A percentile compares a stretch with the other conserved stretches of the same genome.
phyloP scores from a whole-genome alignment of 208 protist genomes.

The Trichomonas tenax region DNA sequence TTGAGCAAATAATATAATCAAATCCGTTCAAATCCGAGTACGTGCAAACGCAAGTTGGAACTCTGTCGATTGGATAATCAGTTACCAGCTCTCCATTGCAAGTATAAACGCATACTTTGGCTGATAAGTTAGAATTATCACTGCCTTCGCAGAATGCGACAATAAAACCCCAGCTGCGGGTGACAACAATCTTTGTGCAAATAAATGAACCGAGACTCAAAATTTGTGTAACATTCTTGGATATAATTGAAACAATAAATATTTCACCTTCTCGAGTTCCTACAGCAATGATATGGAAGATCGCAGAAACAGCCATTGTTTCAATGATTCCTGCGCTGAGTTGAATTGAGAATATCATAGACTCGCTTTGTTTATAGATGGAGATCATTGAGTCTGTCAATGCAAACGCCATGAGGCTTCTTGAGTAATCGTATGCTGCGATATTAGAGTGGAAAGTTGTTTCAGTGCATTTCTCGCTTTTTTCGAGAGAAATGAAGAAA shows the following conservation, averaged over 20 bases:
- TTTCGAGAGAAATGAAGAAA: not conserved
- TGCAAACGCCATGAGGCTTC: not conserved
- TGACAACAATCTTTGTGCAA: not conserved
- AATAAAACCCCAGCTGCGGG: not conserved
- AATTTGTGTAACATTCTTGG: not conserved
- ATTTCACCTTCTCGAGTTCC: not conserved
- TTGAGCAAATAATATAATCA: not conserved
- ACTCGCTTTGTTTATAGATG: not conserved
- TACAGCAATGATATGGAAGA: not conserved
- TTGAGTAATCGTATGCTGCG: not conserved
- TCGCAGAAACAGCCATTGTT: not conserved
- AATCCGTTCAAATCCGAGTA: not conserved
- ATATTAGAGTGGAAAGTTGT: not conserved
- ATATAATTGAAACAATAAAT: not conserved
- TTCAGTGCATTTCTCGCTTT: not conserved
- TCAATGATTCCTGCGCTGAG: not conserved
- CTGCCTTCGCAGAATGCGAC: not conserved
- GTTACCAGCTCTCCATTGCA: not conserved
- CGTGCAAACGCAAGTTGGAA: not conserved
- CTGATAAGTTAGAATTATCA: not conserved
- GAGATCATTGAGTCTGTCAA: not conserved
- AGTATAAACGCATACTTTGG: not conserved
- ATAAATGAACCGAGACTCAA: not conserved
- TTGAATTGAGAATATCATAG: not conserved
- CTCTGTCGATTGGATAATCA: not conserved